phyloP scores from a whole-genome alignment of 108 stramenopile species.

The Cyclostephanos tholiformis region DNA sequence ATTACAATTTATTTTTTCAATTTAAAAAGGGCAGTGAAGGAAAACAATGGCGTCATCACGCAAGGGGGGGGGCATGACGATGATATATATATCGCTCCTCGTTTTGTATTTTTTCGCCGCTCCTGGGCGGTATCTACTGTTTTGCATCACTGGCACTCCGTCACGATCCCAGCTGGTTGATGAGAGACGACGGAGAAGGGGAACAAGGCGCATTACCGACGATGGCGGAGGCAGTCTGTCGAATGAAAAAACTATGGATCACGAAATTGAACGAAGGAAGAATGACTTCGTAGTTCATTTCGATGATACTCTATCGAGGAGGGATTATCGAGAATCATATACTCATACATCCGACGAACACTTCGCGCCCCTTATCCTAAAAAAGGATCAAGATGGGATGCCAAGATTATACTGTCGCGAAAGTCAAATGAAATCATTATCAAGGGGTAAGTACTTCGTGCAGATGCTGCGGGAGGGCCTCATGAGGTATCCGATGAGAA shows the following conservation, averaged over 20 bases:
- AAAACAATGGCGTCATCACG: too few relatives aligned
- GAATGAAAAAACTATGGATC: neutral
- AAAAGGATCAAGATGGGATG: neutral
- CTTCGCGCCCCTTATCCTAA: constrained; percentile 39
- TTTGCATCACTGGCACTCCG: too few relatives aligned
- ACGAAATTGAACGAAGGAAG: neutral
- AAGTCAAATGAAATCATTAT: constrained; percentile 35
- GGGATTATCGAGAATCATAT: too few relatives aligned
- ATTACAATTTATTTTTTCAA: too few relatives aligned
- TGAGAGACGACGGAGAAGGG: neutral
- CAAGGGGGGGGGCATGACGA: too few relatives aligned
- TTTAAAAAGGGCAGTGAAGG: too few relatives aligned
- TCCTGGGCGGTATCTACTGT: too few relatives aligned
- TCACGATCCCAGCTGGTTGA: too few relatives aligned
- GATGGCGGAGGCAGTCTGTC: neutral
- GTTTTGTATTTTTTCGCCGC: too few relatives aligned
- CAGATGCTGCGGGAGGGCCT: constrained; percentile 43
- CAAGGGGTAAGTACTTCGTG: constrained; percentile 37
- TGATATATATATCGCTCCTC: too few relatives aligned
- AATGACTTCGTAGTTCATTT: constrained; percentile 18
- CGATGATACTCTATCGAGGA: constrained; percentile 27
- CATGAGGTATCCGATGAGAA: neutral
- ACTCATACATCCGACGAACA: neutral
- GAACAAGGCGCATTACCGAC: neutral
- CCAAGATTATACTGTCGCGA: constrained; percentile 35